Conservation (phyloP, 2,329 filamentous ascomycete species). For the Dactylellina leptospora region DNA sequence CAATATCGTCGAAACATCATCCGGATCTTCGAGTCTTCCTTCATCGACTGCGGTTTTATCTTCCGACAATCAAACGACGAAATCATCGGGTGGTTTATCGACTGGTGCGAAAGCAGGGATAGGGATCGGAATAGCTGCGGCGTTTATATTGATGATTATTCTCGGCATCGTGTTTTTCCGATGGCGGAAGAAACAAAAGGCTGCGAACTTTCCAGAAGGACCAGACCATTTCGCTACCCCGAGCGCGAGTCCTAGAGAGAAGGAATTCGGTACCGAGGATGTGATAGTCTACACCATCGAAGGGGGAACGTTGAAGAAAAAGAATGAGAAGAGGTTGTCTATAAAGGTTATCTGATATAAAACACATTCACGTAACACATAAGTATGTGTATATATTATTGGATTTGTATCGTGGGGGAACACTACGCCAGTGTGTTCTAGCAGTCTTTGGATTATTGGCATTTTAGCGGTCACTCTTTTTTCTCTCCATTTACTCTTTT, state of each 20-base stretch:
- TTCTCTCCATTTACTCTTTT: background rate
- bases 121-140: slow-evolving; percentile 4
- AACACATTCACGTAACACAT: too few relatives aligned
- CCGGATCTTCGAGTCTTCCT: background rate
- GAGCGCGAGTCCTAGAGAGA: slow-evolving; percentile 17
- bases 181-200: slow-evolving; percentile 18
- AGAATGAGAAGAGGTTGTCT: slow-evolving; percentile 20
- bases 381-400: too few relatives aligned
- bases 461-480: background rate
- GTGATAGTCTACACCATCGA: slow-evolving; percentile 36
- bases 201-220: slow-evolving; percentile 29
- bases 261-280: slow-evolving; percentile 19
- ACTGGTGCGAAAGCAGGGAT: slow-evolving; percentile 25
- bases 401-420: too few relatives aligned
- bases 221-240: slow-evolving; percentile 31
- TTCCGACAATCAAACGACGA: background rate
- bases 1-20: background rate
- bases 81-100: slow-evolving; percentile 9
- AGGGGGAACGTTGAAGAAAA: slow-evolving; percentile 23
- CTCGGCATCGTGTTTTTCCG: slow-evolving; percentile 5
- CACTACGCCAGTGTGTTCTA: too few relatives aligned
- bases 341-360: slow-evolving; percentile 9
- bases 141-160: background rate
- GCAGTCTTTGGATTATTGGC: too few relatives aligned
- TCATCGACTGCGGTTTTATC: background rate